Percentiles rank a stretch among this genome's conserved stretches.
Evolutionary conservation across 306 rosid species (phyloP).

Genomic region (Phaseolus lunatus): DNA sequence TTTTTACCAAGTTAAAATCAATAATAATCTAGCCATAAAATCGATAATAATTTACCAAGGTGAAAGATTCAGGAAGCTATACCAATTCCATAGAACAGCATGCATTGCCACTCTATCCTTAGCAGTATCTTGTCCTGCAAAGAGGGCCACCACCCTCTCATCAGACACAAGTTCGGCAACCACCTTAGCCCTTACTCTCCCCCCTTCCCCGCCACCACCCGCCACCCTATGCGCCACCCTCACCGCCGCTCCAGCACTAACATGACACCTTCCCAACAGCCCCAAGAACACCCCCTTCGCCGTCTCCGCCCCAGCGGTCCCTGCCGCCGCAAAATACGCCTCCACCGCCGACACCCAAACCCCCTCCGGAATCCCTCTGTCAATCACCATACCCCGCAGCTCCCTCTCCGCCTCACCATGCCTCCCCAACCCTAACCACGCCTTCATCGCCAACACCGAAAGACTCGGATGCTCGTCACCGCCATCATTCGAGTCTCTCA

Average conservation of each 20-base stretch:
- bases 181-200: constrained; percentile 77
- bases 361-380: constrained; percentile 79
- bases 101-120: constrained; percentile 84
- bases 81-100: constrained; percentile 95
- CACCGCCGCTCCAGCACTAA: constrained; percentile 86
- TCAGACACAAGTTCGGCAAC: constrained; percentile 89
- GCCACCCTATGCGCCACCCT: constrained; percentile 75
- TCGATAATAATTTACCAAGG: too few relatives aligned
- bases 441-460: constrained; percentile 92
- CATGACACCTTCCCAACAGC: constrained; percentile 82
- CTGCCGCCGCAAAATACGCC: constrained; percentile 73
- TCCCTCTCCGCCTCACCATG: constrained; percentile 87
- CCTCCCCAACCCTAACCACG: constrained; percentile 85
- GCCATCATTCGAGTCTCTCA: constrained; percentile 70
- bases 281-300: constrained; percentile 91
- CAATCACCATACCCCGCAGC: constrained; percentile 83
- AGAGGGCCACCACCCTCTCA: constrained; percentile 83
- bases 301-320: constrained; percentile 91
- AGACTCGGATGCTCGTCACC: constrained; percentile 88
- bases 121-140: constrained; percentile 61
- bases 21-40: not conserved
- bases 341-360: constrained; percentile 93
- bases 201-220: constrained; percentile 63
- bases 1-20: not conserved
- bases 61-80: constrained; percentile 35